Evolutionary conservation across 805 yeast species (phyloP), one percentile per base, ranked within the genome.

Genomic region (Priceomyces castillae): DNA sequence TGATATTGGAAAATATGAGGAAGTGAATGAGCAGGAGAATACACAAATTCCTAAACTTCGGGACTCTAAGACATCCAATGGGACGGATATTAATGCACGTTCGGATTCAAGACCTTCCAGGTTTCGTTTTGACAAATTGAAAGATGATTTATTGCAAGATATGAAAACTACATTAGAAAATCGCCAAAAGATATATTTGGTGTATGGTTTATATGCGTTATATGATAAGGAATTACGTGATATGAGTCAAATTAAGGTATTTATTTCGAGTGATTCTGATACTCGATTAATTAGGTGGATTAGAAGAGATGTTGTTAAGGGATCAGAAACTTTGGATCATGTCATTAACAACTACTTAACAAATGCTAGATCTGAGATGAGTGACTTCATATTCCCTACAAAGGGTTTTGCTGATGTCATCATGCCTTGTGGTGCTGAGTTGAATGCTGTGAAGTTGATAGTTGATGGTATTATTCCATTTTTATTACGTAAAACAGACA

Each of bases 231-330:
- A 67, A 15, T 61, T 90, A 9, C 64, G 86, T 28, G 67, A 67
- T 9, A 47, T 75, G 55, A 82, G 90, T 0, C 71, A 79, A 1
- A 69, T 90, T 50, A 84, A 80, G 56, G 79, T 90, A 2, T 90
- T 84, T 53, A 73, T 90, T 12, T 94, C 87, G 51, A 77, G 89
- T 48, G 97, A 90, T 62, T 81, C 92, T 1, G 98, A 90, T 61
- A 80, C 85, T 4, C 67, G 97, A 42, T 67, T 90, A 33, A 82
- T 88, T n/a, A 76, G 95, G 50, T 80, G 94, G 85, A 83, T 87
- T 37, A 67, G 71, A 42, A 54, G 74, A 36, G 76, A 71, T 45
- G 73, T 69, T 4, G 40, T 62, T 12, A 37, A 46, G 12, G 46
- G 40, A 14, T 40, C 50, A 1, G 36, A 28, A 26, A 40, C 48